phyloP scores from a whole-genome alignment of 495 filamentous ascomycete species.

The Letharia lupina region DNA sequence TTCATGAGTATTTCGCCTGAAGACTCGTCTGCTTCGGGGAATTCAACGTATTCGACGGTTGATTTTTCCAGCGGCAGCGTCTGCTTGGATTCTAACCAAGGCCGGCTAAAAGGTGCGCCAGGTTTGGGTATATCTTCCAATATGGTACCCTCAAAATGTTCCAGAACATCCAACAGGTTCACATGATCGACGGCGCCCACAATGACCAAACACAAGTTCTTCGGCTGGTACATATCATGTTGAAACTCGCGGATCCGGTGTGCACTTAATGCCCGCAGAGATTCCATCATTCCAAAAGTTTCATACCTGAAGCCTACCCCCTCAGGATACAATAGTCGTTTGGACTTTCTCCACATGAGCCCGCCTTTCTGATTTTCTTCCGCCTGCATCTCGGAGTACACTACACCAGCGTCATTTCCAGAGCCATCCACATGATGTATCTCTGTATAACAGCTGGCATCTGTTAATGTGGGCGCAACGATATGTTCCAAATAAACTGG shows the following conservation, averaged over 20 bases:
- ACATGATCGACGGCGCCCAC: slow-evolving; percentile 82
- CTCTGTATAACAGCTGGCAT: slow-evolving; percentile 88
- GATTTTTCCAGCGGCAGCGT: slow-evolving; percentile 62
- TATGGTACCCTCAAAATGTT: slow-evolving; percentile 82
- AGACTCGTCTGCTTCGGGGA: slow-evolving; percentile 94
- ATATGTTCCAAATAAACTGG: slow-evolving; percentile 95
- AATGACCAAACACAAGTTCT: slow-evolving; percentile 84
- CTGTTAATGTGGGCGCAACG: slow-evolving; percentile 81
- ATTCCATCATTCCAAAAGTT: slow-evolving; percentile 94
- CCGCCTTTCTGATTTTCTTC: slow-evolving; percentile 75
- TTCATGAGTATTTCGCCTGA: slow-evolving; percentile 75
- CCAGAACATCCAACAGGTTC: slow-evolving; percentile 69
- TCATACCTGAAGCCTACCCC: slow-evolving; percentile 91
- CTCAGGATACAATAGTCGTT: slow-evolving; percentile 75
- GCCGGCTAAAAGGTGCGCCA: slow-evolving; percentile 69
- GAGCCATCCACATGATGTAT: slow-evolving; percentile 91
- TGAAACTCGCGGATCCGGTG: slow-evolving; percentile 90
- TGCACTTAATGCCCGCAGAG: slow-evolving; percentile 72
- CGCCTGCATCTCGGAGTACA: slow-evolving; percentile 98
- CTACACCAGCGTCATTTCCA: slow-evolving; percentile 92
- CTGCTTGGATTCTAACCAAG: slow-evolving; percentile 82
- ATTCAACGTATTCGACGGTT: slow-evolving; percentile 67
- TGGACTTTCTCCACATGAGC: slow-evolving; percentile 73
- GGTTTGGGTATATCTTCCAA: slow-evolving; percentile 67
- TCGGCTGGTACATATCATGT: slow-evolving; percentile 95